A percentile compares a stretch with the other conserved stretches of the same genome.
Conservation (phyloP, 257 asterid genomes). For the Solanum sitiens region DNA sequence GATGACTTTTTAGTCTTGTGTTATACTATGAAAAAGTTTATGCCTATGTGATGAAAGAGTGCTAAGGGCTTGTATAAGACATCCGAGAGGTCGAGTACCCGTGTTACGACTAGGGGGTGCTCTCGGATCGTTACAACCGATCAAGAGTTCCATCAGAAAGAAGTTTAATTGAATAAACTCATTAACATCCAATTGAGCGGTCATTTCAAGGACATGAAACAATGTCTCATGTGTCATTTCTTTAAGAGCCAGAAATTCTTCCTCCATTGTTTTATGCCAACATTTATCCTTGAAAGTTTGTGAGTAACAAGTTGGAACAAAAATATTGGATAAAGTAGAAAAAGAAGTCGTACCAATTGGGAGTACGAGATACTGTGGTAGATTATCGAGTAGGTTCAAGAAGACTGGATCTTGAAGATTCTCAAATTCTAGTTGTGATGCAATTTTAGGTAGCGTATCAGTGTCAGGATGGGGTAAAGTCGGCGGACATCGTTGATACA, state of each 20-base stretch:
- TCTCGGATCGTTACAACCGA: too few relatives aligned
- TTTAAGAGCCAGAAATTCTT: too few relatives aligned
- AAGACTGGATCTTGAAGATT: background rate
- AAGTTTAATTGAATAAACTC: background rate
- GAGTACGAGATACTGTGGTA: background rate
- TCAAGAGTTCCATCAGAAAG: background rate
- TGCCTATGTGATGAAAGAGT: too few relatives aligned
- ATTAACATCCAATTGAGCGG: background rate
- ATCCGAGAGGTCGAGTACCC: too few relatives aligned
- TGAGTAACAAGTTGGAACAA: background rate
- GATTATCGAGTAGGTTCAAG: background rate
- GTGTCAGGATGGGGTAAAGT: background rate
- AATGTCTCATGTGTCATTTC: background rate
- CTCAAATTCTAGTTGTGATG: background rate
- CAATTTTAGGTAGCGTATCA: background rate
- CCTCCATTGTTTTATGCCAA: background rate
- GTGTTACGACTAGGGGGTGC: too few relatives aligned
- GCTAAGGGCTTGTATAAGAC: too few relatives aligned
- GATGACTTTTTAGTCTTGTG: too few relatives aligned
- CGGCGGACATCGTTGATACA: background rate
- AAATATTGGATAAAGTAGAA: background rate
- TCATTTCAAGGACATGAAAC: background rate
- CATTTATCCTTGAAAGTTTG: background rate
- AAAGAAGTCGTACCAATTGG: background rate
- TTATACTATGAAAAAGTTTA: too few relatives aligned